Conservation (phyloP, 2,329 filamentous ascomycete genomes). For the Colletotrichum tofieldiae region DNA sequence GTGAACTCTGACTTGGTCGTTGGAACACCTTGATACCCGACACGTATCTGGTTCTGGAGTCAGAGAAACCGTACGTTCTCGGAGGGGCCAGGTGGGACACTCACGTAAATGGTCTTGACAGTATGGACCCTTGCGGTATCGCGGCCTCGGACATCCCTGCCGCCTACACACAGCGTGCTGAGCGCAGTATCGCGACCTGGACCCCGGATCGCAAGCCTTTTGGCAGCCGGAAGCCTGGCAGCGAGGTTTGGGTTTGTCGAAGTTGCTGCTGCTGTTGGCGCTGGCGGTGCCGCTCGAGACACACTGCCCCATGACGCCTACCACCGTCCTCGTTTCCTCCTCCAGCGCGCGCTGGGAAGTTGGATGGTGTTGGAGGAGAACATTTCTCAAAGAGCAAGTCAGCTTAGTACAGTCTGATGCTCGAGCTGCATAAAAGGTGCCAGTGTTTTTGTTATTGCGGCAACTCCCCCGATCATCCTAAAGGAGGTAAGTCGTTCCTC, state of each 20-base stretch:
- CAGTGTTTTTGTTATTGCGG: constrained; percentile 28
- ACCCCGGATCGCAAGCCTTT: constrained; percentile 25
- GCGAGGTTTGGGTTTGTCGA: constrained; percentile 18
- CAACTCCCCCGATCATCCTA: constrained; percentile 23
- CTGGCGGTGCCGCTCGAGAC: constrained; percentile 27
- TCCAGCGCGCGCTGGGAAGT: constrained; percentile 36
- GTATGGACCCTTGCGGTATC: constrained; percentile 36
- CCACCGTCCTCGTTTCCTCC: constrained; percentile 34
- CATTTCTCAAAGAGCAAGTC: constrained; percentile 28
- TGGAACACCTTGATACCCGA: constrained; percentile 31
- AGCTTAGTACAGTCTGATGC: constrained; percentile 24
- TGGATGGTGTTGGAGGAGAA: constrained; percentile 25
- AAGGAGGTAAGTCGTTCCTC: constrained; percentile 24
- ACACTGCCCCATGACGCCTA: constrained; percentile 40
- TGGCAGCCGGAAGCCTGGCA: constrained; percentile 34
- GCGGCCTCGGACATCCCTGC: constrained; percentile 34
- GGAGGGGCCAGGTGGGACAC: constrained; percentile 18
- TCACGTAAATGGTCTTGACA: constrained; percentile 41
- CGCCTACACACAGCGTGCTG: constrained; percentile 37
- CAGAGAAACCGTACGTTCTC: constrained; percentile 4
- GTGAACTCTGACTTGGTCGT: constrained; percentile 33
- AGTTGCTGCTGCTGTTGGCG: neutral
- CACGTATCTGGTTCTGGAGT: constrained; percentile 38
- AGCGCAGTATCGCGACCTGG: constrained; percentile 35
- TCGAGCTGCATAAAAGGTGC: constrained; percentile 24